Conservation (phyloP, 2,329 filamentous ascomycete genomes). For the Coccinonectria pachysandricola region DNA sequence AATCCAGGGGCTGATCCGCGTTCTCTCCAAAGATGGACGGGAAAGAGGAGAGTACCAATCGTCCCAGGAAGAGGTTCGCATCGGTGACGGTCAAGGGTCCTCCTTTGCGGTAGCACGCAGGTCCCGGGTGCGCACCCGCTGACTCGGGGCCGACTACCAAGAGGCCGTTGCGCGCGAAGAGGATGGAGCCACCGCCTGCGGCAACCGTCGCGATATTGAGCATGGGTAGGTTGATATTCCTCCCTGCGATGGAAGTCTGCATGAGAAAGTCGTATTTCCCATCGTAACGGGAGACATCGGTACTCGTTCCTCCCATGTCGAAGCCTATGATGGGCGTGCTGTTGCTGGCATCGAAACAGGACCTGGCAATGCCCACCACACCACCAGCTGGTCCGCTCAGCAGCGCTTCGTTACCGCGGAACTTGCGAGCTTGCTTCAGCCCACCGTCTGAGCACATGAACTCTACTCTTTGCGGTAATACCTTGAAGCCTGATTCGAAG, state of each 20-base stretch:
- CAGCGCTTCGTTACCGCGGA: constrained; percentile 56
- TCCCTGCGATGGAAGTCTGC: constrained; percentile 58
- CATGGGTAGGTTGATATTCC: constrained; percentile 61
- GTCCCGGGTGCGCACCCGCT: constrained; percentile 60
- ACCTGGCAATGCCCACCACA: constrained; percentile 60
- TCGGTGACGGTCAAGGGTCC: constrained; percentile 65
- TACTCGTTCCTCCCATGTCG: constrained; percentile 53
- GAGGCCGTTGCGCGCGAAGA: constrained; percentile 59
- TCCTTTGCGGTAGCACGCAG: constrained; percentile 59
- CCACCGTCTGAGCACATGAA: constrained; percentile 54
- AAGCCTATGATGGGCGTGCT: constrained; percentile 47
- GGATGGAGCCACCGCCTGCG: constrained; percentile 36
- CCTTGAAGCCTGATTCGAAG: constrained; percentile 55
- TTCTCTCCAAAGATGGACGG: constrained; percentile 62
- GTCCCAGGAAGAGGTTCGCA: constrained; percentile 57
- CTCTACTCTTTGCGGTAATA: constrained; percentile 46
- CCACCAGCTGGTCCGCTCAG: constrained; percentile 61
- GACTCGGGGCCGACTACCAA: constrained; percentile 63
- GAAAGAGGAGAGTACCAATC: constrained; percentile 48
- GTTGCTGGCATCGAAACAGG: constrained; percentile 55
- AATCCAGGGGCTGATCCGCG: constrained; percentile 44
- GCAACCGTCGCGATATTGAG: constrained; percentile 64
- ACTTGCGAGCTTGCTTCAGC: constrained; percentile 40
- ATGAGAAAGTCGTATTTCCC: constrained; percentile 63
- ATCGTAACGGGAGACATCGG: constrained; percentile 59